Evolutionary conservation across 2,329 filamentous ascomycete species (phyloP).

Genomic region (Daldinia eschscholtzii): DNA sequence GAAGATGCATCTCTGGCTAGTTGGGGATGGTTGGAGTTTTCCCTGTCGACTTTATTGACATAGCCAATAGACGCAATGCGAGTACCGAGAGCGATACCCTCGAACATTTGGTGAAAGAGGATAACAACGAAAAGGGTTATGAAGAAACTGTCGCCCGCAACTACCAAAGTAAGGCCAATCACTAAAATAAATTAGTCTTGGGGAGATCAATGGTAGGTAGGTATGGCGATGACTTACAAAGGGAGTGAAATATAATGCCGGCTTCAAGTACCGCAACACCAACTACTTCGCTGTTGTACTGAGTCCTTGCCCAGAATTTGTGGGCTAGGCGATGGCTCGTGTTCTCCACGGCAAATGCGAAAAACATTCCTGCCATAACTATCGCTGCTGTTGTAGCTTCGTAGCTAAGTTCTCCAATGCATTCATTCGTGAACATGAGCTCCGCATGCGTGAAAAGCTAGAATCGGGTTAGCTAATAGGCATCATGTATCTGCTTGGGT

Average conservation of each 20-base stretch:
- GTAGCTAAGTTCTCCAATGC: constrained; percentile 74
- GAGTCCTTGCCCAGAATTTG: constrained; percentile 43
- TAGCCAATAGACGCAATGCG: constrained; percentile 72
- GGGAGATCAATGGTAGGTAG: not conserved
- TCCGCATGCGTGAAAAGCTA: constrained; percentile 79
- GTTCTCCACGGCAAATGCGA: constrained; percentile 80
- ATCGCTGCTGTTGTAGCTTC: constrained; percentile 78
- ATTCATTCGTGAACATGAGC: constrained; percentile 79
- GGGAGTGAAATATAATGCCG: constrained; percentile 81
- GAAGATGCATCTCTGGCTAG: not conserved
- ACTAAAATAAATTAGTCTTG: constrained; percentile 57
- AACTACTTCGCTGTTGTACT: constrained; percentile 55
- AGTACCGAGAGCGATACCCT: constrained; percentile 79
- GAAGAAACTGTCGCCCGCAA: constrained; percentile 68
- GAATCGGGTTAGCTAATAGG: not conserved
- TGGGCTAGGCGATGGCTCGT: constrained; percentile 70
- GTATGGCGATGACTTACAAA: constrained; percentile 61
- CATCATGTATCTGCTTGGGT: not conserved
- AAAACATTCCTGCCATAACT: constrained; percentile 78
- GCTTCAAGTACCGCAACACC: constrained; percentile 78
- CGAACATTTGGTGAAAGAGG: constrained; percentile 83
- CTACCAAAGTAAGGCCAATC: constrained; percentile 73
- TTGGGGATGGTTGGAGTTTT: not conserved
- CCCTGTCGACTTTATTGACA: constrained; percentile 22
- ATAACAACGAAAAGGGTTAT: constrained; percentile 74